A percentile compares a stretch with the other conserved stretches of the same genome.
Conservation (phyloP, 306 rosid genomes). For the Gillenia trifoliata region DNA sequence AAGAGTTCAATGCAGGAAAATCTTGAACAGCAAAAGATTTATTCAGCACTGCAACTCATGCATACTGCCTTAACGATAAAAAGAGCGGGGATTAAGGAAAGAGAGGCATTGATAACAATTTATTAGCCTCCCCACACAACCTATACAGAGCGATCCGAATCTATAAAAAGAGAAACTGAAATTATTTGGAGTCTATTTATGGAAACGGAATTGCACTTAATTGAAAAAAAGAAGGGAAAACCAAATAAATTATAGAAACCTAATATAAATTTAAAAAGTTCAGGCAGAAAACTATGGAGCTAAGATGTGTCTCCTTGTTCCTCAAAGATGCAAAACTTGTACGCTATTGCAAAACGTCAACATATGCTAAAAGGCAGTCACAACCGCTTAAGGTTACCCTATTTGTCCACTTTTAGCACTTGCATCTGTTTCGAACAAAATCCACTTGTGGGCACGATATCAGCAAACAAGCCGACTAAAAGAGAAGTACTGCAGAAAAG, state of each 20-base stretch:
- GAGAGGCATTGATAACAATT: not conserved
- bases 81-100: not conserved
- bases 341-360: slow-evolving; percentile 20
- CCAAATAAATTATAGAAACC: slow-evolving; percentile 19
- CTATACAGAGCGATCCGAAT: slow-evolving; percentile 28
- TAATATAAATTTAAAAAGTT: slow-evolving; percentile 23
- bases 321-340: slow-evolving; percentile 28
- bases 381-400: slow-evolving; percentile 24
- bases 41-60: not conserved
- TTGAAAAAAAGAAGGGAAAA: not conserved
- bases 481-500: slow-evolving; percentile 12
- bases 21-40: not conserved
- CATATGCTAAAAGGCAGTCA: slow-evolving; percentile 17
- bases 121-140: slow-evolving; percentile 28
- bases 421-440: slow-evolving; percentile 10
- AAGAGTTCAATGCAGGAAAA: not conserved
- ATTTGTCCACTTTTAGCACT: slow-evolving; percentile 21
- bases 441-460: slow-evolving; percentile 12
- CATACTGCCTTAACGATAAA: not conserved
- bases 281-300: slow-evolving; percentile 30
- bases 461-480: slow-evolving; percentile 29
- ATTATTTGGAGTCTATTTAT: slow-evolving; percentile 5
- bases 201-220: slow-evolving; percentile 20
- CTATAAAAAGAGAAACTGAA: slow-evolving; percentile 3
- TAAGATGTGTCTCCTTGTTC: slow-evolving; percentile 22